These are phyloP conservation scores for Magnusiomyces suaveolens DNA, from an alignment of 1,139 yeast genomes.

Conservation along the genomic window DNA sequence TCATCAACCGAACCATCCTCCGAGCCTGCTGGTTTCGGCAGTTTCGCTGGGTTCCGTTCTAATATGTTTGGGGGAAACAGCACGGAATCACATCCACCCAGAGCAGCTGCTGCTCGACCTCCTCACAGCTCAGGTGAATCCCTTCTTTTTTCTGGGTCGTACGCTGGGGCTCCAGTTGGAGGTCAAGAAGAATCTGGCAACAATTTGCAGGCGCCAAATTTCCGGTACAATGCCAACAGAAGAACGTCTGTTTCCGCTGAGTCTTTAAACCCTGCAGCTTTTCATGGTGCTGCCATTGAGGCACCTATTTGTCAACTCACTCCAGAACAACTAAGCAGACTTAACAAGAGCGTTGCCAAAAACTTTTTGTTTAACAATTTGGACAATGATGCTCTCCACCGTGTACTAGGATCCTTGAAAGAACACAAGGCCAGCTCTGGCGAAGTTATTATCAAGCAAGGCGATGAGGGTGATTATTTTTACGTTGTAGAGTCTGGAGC, in stretches of 20 bases:
- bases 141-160: not conserved
- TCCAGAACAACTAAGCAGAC: slow-evolving; percentile 54
- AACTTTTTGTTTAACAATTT: slow-evolving; percentile 78
- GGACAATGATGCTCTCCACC: slow-evolving; percentile 58
- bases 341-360: slow-evolving; percentile 60
- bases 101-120: not conserved
- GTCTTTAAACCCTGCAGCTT: slow-evolving; percentile 25
- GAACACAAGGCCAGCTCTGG: slow-evolving; percentile 56
- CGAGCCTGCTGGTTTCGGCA: not conserved
- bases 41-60: not conserved
- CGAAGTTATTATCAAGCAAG: slow-evolving; percentile 72
- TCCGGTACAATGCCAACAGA: slow-evolving; percentile 55
- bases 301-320: slow-evolving; percentile 32
- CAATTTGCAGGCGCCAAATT: not conserved
- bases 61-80: not conserved
- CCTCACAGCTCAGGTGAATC: slow-evolving; percentile 3
- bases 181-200: too few species aligned
- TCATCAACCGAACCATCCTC: too few species aligned
- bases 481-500: slow-evolving; percentile 79
- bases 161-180: too few species aligned
- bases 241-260: slow-evolving; percentile 86
- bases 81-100: not conserved
- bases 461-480: slow-evolving; percentile 93
- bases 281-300: slow-evolving; percentile 17
- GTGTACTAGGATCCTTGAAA: slow-evolving; percentile 73